Percentiles rank a stretch among this genome's conserved stretches.
phyloP scores from a whole-genome alignment of 2,329 filamentous ascomycete genomes.

The Neocucurbitaria cava region DNA sequence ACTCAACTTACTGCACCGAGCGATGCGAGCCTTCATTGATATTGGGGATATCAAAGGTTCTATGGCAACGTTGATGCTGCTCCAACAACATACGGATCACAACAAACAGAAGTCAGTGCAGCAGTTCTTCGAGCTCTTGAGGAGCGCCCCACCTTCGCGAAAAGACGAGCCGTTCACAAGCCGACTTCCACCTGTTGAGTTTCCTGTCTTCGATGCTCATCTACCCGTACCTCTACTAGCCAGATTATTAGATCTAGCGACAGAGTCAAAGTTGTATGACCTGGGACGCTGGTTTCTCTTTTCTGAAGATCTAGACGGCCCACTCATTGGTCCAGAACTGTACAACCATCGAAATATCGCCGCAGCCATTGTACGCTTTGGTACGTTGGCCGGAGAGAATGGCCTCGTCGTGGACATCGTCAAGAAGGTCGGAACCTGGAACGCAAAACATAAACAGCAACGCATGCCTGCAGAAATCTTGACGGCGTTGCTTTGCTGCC shows the following conservation, averaged over 20 bases:
- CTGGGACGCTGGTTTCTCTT: constrained; percentile 63
- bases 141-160: constrained; percentile 15
- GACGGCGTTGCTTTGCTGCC: constrained; percentile 51
- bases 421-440: constrained; percentile 25
- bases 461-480: constrained; percentile 46
- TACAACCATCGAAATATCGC: constrained; percentile 59
- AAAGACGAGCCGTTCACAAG: constrained; percentile 35
- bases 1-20: constrained; percentile 53
- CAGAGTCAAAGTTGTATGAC: constrained; percentile 54
- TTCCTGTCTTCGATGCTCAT: constrained; percentile 53
- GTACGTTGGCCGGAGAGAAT: constrained; percentile 57
- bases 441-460: constrained; percentile 25
- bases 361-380: constrained; percentile 63
- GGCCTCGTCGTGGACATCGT: constrained; percentile 43
- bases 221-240: constrained; percentile 58
- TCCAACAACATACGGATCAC: constrained; percentile 52
- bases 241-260: constrained; percentile 59
- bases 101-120: constrained; percentile 53
- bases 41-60: constrained; percentile 50
- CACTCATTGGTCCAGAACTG: constrained; percentile 55
- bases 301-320: constrained; percentile 60
- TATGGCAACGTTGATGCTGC: constrained; percentile 44
- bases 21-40: constrained; percentile 49
- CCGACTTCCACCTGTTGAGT: constrained; percentile 47
- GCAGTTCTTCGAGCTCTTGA: constrained; percentile 51